phyloP scores from a whole-genome alignment of 2,329 filamentous ascomycete species.

The Chaetomium olivaceum region DNA sequence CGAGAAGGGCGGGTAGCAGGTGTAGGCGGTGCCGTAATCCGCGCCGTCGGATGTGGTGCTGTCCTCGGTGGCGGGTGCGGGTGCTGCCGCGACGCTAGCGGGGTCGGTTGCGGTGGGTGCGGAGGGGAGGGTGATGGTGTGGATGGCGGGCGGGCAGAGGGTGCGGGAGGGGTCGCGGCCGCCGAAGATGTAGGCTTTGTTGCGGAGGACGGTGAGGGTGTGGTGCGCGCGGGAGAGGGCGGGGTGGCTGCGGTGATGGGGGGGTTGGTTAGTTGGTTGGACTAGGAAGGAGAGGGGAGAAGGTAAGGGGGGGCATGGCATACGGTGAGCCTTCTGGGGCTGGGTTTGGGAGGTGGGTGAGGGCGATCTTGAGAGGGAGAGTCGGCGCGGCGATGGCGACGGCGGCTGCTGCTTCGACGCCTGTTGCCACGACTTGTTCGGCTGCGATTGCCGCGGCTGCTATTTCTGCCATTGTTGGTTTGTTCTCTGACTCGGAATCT shows the following conservation, averaged over 20 bases:
- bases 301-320: slow-evolving; percentile 11
- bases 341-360: slow-evolving; percentile 48
- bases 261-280: not conserved
- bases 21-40: slow-evolving; percentile 36
- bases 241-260: slow-evolving; percentile 28
- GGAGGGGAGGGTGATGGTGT: slow-evolving; percentile 51
- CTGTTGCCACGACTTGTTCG: slow-evolving; percentile 45
- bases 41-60: slow-evolving; percentile 42
- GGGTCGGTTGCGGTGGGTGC: not conserved
- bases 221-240: slow-evolving; percentile 51
- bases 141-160: slow-evolving; percentile 52
- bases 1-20: slow-evolving; percentile 38
- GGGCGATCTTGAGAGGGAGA: slow-evolving; percentile 51
- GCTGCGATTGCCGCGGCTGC: slow-evolving; percentile 42
- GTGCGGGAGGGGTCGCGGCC: slow-evolving; percentile 32
- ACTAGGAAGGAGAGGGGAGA: too few species aligned
- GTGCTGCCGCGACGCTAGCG: slow-evolving; percentile 12
- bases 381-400: slow-evolving; percentile 53
- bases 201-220: slow-evolving; percentile 52
- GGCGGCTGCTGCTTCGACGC: slow-evolving; percentile 44
- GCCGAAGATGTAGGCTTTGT: slow-evolving; percentile 43
- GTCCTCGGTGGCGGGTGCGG: slow-evolving; percentile 47
- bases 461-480: slow-evolving; percentile 41
- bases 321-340: slow-evolving; percentile 37
- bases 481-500: not conserved